These are phyloP conservation scores for Nicotiana knightiana DNA, from an alignment of 257 asterid genomes.

Conservation along the genomic window DNA sequence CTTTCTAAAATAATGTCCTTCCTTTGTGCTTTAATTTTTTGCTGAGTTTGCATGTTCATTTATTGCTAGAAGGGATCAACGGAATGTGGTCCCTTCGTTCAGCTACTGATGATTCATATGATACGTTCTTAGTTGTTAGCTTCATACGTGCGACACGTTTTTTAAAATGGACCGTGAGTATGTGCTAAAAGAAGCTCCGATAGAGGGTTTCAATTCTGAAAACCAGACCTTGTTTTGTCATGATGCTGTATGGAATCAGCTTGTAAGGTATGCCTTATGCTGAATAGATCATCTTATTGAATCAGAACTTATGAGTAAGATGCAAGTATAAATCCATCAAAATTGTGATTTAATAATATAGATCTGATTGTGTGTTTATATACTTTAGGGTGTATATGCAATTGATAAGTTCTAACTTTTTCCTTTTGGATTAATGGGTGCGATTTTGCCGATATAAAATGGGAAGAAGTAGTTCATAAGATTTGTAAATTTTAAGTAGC, in stretches of 20 bases:
- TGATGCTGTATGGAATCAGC: slow-evolving; percentile 78
- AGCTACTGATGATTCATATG: slow-evolving; percentile 78
- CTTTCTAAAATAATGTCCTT: too few species aligned
- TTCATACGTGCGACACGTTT: slow-evolving; percentile 81
- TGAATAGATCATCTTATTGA: background rate
- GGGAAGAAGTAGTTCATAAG: background rate
- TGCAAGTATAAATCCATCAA: background rate
- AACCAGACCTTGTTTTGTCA: slow-evolving; percentile 87
- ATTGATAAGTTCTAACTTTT: background rate
- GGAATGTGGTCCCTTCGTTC: slow-evolving; percentile 93
- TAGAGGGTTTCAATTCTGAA: slow-evolving; percentile 74
- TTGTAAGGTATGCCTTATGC: slow-evolving; percentile 52
- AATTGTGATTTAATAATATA: background rate
- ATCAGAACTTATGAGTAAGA: background rate
- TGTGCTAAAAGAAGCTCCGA: slow-evolving; percentile 88
- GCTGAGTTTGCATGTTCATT: too few species aligned
- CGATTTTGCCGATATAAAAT: background rate
- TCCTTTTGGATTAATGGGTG: background rate
- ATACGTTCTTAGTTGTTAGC: slow-evolving; percentile 88
- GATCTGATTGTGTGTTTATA: background rate
- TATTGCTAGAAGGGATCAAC: slow-evolving; percentile 92
- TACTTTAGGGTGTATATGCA: background rate
- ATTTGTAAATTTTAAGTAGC: background rate
- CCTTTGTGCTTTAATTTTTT: too few species aligned
- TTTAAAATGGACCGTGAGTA: slow-evolving; percentile 91